A percentile compares a stretch with the other conserved stretches of the same genome.
Conservation (phyloP, 169 alveolate species). For the Plasmodium yoelii region DNA sequence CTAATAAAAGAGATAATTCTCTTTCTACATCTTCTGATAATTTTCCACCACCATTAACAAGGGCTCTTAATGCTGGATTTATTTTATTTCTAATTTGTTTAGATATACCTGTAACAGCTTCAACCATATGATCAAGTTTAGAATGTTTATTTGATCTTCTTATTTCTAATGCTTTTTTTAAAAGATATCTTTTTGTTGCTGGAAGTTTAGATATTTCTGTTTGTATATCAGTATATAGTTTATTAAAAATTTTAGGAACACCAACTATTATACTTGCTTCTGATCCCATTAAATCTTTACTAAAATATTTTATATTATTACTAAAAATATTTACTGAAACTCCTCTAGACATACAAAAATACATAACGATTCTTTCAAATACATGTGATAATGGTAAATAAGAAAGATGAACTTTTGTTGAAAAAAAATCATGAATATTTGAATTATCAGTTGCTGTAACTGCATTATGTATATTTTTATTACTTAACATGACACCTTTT, state of each 20-base stretch:
- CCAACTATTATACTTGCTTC: constrained; percentile 29
- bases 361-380: constrained; percentile 91
- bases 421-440: neutral
- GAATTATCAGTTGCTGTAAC: neutral
- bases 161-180: neutral
- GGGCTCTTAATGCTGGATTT: constrained; percentile 11
- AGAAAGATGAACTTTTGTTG: constrained; percentile 84
- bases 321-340: constrained; percentile 47
- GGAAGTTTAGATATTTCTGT: constrained; percentile 27
- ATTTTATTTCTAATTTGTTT: constrained; percentile 43
- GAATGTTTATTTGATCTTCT: constrained; percentile 1
- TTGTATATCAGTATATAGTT: constrained; percentile 16
- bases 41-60: constrained; percentile 60
- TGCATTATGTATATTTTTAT: constrained; percentile 76
- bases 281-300: neutral
- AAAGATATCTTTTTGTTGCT: constrained; percentile 14
- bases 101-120: constrained; percentile 18
- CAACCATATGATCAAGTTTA: neutral
- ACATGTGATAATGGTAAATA: constrained; percentile 97
- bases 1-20: constrained; percentile 16
- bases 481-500: constrained; percentile 96
- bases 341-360: constrained; percentile 22
- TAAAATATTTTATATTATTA: constrained; percentile 14
- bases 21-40: constrained; percentile 35
- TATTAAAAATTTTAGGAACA: constrained; percentile 56